A percentile compares a stretch with the other conserved stretches of the same genome.
Evolutionary conservation across 1,284 basidiomycete species (phyloP).

Genomic region (Rugosomyces carneus): DNA sequence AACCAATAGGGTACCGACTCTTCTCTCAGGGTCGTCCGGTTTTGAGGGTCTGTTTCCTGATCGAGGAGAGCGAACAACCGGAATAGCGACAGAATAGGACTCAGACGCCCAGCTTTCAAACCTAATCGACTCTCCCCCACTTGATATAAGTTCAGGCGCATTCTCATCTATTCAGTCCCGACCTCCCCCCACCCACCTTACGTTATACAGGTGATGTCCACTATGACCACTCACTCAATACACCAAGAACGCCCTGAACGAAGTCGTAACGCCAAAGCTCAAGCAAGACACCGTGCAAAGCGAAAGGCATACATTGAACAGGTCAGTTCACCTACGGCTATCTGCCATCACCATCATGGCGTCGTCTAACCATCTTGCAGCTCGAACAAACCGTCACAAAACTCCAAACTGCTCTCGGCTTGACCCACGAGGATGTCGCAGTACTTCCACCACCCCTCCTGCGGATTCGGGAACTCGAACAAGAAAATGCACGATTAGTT

Average conservation of each 20-base stretch:
- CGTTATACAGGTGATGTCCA: constrained; percentile 33
- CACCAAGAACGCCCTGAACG: constrained; percentile 61
- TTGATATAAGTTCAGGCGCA: constrained; percentile 33
- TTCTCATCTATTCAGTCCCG: constrained; percentile 28
- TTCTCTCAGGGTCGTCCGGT: constrained; percentile 35
- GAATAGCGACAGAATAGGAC: constrained; percentile 35
- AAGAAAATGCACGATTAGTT: constrained; percentile 61
- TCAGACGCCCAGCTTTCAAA: constrained; percentile 22
- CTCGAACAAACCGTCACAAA: constrained; percentile 78
- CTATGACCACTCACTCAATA: constrained; percentile 32
- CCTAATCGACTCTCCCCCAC: constrained; percentile 23
- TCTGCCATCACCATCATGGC: constrained; percentile 1
- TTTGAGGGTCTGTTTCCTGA: constrained; percentile 39
- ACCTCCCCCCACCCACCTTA: constrained; percentile 33
- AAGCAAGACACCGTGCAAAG: constrained; percentile 87
- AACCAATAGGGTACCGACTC: constrained; percentile 17
- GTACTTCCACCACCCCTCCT: constrained; percentile 62
- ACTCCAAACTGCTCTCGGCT: constrained; percentile 64
- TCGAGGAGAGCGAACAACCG: constrained; percentile 36
- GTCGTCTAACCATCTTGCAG: constrained; percentile 29
- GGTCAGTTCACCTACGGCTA: constrained; percentile 14
- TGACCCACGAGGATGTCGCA: constrained; percentile 62
- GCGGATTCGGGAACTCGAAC: constrained; percentile 70
- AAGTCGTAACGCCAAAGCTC: constrained; percentile 82
- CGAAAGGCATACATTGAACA: constrained; percentile 91